Conservation (phyloP, 1,139 yeast genomes). For the Starmera stellimalicola region DNA sequence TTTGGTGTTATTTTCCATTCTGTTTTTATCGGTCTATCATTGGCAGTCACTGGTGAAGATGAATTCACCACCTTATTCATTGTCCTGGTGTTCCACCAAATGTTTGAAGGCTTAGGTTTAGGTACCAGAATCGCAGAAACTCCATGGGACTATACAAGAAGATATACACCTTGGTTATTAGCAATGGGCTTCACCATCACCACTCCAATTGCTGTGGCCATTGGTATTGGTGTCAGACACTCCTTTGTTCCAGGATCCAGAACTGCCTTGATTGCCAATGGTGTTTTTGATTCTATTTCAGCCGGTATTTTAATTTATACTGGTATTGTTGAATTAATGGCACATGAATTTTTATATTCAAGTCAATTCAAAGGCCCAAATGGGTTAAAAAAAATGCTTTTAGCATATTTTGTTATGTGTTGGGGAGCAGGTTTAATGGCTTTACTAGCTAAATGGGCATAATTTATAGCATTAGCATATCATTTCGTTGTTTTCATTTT, state of each 20-base stretch:
- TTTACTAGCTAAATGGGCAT: conserved; percentile 84
- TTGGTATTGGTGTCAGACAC: conserved; percentile 75
- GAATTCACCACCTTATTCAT: conserved; percentile 71
- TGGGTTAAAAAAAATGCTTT: conserved; percentile 23
- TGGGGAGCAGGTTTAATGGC: conserved; percentile 82
- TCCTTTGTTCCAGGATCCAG: conserved; percentile 59
- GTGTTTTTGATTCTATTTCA: conserved; percentile 74
- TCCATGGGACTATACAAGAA: conserved; percentile 41
- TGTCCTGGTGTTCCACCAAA: conserved; percentile 82
- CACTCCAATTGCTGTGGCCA: conserved; percentile 78
- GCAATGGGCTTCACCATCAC: conserved; percentile 57
- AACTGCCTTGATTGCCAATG: conserved; percentile 60
- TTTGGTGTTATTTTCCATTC: conserved; percentile 80
- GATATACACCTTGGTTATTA: conserved; percentile 48
- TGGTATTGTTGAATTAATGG: conserved; percentile 81
- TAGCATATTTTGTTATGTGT: conserved; percentile 35
- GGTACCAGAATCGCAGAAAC: conserved; percentile 79
- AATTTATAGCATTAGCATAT: conserved; percentile 8
- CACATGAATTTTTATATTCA: conserved; percentile 75
- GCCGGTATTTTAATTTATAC: conserved; percentile 82
- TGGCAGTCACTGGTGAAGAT: conserved; percentile 64
- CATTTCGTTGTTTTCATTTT: neutral
- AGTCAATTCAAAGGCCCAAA: conserved; percentile 40
- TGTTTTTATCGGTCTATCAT: conserved; percentile 64
- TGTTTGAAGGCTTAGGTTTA: conserved; percentile 87